Evolutionary conservation across 345 rosid genomes (phyloP).

Genomic region (Linum tenue): DNA sequence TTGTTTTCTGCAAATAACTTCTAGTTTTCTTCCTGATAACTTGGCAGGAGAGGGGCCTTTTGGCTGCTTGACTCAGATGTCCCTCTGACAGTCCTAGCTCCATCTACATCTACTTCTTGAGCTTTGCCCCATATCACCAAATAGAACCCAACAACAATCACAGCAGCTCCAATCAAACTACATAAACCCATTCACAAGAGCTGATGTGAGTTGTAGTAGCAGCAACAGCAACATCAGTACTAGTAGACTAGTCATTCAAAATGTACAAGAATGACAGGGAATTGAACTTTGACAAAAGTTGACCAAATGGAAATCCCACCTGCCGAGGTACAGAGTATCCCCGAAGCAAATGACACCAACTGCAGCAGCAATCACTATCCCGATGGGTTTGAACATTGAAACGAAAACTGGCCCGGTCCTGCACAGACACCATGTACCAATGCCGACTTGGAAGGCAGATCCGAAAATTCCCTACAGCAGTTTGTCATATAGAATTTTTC

Average conservation of each 20-base stretch:
- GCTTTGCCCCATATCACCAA: slow-evolving; percentile 52
- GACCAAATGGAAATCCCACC: slow-evolving; percentile 23
- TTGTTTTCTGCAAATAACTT: neutral
- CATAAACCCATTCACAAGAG: slow-evolving; percentile 1
- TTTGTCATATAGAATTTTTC: neutral
- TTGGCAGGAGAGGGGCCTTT: neutral
- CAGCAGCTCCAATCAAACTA: slow-evolving; percentile 43
- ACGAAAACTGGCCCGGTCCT: slow-evolving; percentile 61
- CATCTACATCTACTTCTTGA: slow-evolving; percentile 24
- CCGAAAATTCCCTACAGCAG: slow-evolving; percentile 1
- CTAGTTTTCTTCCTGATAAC: neutral
- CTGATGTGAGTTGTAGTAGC: neutral
- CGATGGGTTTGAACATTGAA: slow-evolving; percentile 62
- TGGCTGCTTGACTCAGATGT: neutral
- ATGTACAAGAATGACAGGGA: neutral
- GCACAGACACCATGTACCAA: neutral
- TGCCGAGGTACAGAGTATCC: slow-evolving; percentile 47
- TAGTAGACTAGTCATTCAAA: too few relatives aligned
- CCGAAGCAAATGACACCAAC: slow-evolving; percentile 39
- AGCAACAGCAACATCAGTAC: too few relatives aligned
- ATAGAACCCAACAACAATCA: slow-evolving; percentile 45
- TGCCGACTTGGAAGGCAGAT: slow-evolving; percentile 4
- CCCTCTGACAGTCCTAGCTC: neutral
- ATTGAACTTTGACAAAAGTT: neutral
- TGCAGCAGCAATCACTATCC: slow-evolving; percentile 39